Evolutionary conservation across 116 monocot species (phyloP).

Genomic region (Phalaenopsis hybrid): DNA sequence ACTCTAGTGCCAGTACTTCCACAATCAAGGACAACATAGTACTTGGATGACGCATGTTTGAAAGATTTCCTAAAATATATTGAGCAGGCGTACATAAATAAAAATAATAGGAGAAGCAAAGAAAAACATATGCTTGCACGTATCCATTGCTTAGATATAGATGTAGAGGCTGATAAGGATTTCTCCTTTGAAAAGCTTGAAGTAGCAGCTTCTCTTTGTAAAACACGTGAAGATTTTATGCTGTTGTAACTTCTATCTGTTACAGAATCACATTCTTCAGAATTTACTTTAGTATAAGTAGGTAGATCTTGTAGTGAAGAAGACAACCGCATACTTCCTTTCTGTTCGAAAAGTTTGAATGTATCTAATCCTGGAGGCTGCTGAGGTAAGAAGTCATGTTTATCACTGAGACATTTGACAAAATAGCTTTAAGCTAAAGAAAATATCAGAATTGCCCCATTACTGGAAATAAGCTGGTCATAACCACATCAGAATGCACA

Average conservation of each 20-base stretch:
- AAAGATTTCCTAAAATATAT: conserved; percentile 42
- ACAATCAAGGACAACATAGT: conserved; percentile 85
- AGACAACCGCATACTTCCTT: conserved; percentile 53
- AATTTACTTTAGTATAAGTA: conserved; percentile 35
- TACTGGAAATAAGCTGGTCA: not conserved
- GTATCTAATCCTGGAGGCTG: not conserved
- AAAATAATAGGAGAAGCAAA: conserved; percentile 26
- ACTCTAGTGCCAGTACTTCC: conserved; percentile 97
- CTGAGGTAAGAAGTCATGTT: not conserved
- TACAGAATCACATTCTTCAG: conserved; percentile 29
- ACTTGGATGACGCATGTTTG: conserved; percentile 33
- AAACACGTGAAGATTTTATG: conserved; percentile 28
- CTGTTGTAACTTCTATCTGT: conserved; percentile 24
- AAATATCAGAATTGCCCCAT: not conserved
- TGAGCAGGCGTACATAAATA: conserved; percentile 32
- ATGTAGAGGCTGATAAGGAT: conserved; percentile 23
- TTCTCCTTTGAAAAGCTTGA: conserved; percentile 82
- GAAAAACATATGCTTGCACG: conserved; percentile 17
- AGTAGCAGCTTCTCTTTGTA: conserved; percentile 46
- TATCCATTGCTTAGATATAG: conserved; percentile 41
- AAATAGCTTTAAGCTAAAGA: not conserved
- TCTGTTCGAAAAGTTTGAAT: conserved; percentile 1
- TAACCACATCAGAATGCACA: not conserved
- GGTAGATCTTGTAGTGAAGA: conserved; percentile 75
- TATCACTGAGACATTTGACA: not conserved